Base-by-base conservation (phyloP, 495 filamentous ascomycete species). In the Penicillium malachiteum region DNA sequence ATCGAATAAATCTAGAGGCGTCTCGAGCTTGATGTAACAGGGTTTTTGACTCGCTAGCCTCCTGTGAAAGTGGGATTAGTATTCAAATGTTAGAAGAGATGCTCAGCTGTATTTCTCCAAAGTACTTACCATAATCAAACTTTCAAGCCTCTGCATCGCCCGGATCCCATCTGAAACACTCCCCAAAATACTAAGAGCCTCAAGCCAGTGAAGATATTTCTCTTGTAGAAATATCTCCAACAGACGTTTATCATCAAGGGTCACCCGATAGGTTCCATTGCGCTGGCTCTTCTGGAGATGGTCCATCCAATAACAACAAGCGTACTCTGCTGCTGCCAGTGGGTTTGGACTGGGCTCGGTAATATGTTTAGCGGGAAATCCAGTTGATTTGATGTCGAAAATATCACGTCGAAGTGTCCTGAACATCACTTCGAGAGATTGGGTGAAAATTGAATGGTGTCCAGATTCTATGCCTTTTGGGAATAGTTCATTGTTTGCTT, bases 241-340 rank as follows among this genome's bases (percentile, higher is more conserved):
- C 0, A 13, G 13, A 1, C 48, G 33, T 5, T 48, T 41, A 32
- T 67, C 56, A 17, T 62, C 17, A 12, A 58, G 34, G n/a, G n/a
- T n/a, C n/a, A n/a, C n/a, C n/a, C n/a, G n/a, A n/a, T n/a, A n/a
- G n/a, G n/a, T n/a, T n/a, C n/a, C n/a, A n/a, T n/a, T n/a, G n/a
- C n/a, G n/a, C n/a, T 16, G n/a, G n/a, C 18, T 38, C 30, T 8
- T 14, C 49, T 13, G 26, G 33, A 77, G 59, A 49, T 79, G 71
- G 50, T 71, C 52, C 5, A 77, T 65, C 76, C 73, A 80, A 56
- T 73, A 68, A 8, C 56, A 50, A 59, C 70, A 78, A 37, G 64
- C 54, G 48, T 78, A 72, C 35, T 54, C 37, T 26, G 58, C 33
- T 16, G 56, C 37, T 13, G 56, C 45, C 41, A 67, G 46, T 48